Evolutionary conservation across 768 basidiomycete species (phyloP).

Genomic region (Trametes meyenii): DNA sequence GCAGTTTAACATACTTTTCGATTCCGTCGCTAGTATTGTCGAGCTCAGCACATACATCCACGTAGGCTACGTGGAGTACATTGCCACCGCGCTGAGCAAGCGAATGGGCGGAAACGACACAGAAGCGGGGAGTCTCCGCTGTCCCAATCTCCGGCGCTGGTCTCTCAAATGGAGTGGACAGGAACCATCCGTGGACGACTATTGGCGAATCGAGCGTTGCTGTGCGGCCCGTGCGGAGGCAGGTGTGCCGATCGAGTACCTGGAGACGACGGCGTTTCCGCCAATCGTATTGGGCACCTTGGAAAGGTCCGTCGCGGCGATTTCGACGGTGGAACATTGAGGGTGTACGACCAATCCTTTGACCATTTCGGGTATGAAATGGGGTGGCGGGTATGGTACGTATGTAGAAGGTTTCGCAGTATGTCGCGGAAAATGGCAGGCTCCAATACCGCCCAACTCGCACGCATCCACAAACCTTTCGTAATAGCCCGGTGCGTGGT

Average conservation of each 20-base stretch:
- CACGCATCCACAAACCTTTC: no score
- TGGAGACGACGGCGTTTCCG: neutral
- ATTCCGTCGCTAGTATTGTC: neutral
- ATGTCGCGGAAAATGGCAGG: neutral
- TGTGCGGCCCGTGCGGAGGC: slow-evolving; percentile 2
- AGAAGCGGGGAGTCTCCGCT: neutral
- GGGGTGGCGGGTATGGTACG: no score
- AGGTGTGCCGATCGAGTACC: neutral
- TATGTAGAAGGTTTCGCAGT: neutral
- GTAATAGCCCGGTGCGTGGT: no score
- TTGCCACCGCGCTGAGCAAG: neutral
- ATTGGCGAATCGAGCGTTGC: slow-evolving; percentile 9
- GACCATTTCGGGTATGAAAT: no score
- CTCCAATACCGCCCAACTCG: no score
- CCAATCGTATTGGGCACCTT: neutral
- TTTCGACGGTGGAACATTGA: neutral
- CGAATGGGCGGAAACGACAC: neutral
- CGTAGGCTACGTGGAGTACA: neutral
- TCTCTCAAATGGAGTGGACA: neutral
- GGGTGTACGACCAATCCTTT: neutral
- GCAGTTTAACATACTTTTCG: neutral
- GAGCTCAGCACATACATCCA: neutral
- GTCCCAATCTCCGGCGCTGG: slow-evolving; percentile 1
- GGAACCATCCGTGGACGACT: slow-evolving; percentile 11
- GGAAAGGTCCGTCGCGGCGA: neutral